Evolutionary conservation across 768 basidiomycete genomes (phyloP).

Genomic region (Podaxis carcinomalis): DNA sequence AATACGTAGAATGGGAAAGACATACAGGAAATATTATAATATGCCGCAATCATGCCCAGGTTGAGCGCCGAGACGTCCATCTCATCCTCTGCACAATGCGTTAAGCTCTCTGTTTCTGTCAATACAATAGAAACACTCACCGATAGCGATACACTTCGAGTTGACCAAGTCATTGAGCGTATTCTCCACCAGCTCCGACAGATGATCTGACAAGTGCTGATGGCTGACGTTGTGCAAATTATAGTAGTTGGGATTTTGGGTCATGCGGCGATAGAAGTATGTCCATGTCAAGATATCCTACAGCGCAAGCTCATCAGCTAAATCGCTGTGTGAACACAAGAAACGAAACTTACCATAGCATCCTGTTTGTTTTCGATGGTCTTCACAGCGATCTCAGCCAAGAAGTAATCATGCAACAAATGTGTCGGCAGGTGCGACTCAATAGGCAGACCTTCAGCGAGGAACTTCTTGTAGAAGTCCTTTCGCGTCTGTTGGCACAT

Average conservation of each 20-base stretch:
- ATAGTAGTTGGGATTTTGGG: slow-evolving; percentile 95
- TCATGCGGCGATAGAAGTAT: slow-evolving; percentile 96
- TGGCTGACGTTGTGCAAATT: slow-evolving; percentile 94
- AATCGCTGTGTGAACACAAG: neutral
- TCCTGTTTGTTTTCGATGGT: slow-evolving; percentile 99
- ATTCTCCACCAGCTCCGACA: slow-evolving; percentile 93
- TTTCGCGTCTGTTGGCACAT: slow-evolving; percentile 99
- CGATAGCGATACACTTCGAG: slow-evolving; percentile 93
- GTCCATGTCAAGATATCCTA: slow-evolving; percentile 98
- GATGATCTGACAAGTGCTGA: slow-evolving; percentile 91
- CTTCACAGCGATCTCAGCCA: slow-evolving; percentile 97
- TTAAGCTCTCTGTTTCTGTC: neutral
- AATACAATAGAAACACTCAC: slow-evolving; percentile 28
- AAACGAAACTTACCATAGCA: slow-evolving; percentile 58
- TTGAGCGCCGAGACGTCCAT: slow-evolving; percentile 92
- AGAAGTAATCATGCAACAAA: slow-evolving; percentile 92
- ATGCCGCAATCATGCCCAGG: slow-evolving; percentile 97
- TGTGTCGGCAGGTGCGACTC: slow-evolving; percentile 92
- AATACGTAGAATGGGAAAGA: slow-evolving; percentile 8
- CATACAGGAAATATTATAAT: slow-evolving; percentile 90
- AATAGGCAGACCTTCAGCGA: slow-evolving; percentile 93
- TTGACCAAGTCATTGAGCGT: slow-evolving; percentile 88
- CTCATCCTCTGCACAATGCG: slow-evolving; percentile 64
- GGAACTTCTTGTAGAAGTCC: slow-evolving; percentile 99
- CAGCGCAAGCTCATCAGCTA: neutral